phyloP scores from a whole-genome alignment of 805 yeast species.

The Groenewaldozyma salmanticensis region DNA sequence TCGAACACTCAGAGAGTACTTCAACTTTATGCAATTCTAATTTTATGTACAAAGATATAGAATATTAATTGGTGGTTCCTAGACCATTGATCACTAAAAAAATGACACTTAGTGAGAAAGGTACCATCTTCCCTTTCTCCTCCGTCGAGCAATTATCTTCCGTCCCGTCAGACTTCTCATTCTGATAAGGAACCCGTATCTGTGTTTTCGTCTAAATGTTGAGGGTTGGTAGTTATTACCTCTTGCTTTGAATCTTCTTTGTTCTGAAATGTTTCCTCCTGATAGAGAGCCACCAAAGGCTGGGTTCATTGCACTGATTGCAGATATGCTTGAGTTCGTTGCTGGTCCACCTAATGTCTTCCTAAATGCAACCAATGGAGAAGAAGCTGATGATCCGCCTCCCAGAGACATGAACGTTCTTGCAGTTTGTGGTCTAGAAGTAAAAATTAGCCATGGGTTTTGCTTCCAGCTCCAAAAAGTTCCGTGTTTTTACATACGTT shows the following conservation, averaged over 20 bases:
- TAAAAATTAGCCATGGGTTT: too few species aligned
- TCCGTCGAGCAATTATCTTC: slow-evolving; percentile 67
- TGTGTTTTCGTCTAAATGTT: slow-evolving; percentile 80
- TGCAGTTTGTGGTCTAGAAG: not conserved
- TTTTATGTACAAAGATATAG: too few species aligned
- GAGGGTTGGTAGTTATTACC: slow-evolving; percentile 96
- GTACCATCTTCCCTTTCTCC: slow-evolving; percentile 88
- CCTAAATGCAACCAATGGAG: not conserved
- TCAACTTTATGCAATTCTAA: too few species aligned
- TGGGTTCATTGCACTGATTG: not conserved
- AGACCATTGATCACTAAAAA: not conserved
- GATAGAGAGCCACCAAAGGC: not conserved
- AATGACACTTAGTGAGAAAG: slow-evolving; percentile 50
- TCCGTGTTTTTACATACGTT: too few species aligned
- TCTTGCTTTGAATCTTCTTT: slow-evolving; percentile 72
- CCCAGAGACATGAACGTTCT: not conserved
- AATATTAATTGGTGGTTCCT: too few species aligned
- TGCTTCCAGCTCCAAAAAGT: too few species aligned
- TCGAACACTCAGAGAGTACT: too few species aligned
- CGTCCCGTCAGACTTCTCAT: slow-evolving; percentile 66
- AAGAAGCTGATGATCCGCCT: not conserved
- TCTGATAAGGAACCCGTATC: slow-evolving; percentile 82
- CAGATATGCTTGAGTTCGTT: too few species aligned
- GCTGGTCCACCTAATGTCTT: slow-evolving; percentile 1
- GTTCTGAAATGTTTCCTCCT: slow-evolving; percentile 16